These are phyloP conservation scores for Aureobasidium sp. DNA, from an alignment of 2,329 filamentous ascomycete species.

Conservation along the genomic window DNA sequence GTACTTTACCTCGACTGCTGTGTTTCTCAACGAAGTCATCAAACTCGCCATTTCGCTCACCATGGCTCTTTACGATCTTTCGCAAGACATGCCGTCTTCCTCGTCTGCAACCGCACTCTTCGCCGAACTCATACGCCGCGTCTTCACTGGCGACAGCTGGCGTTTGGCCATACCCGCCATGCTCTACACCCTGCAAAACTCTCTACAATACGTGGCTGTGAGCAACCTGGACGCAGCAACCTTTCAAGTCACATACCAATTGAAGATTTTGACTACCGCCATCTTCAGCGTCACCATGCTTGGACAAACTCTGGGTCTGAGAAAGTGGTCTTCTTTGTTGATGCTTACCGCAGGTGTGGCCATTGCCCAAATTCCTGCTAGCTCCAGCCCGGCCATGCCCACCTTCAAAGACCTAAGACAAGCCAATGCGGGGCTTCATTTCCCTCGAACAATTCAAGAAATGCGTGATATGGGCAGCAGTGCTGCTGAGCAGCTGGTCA, in stretches of 20 bases:
- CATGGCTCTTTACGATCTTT: constrained; percentile 81
- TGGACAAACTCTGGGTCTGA: constrained; percentile 57
- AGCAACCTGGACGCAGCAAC: constrained; percentile 87
- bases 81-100: constrained; percentile 64
- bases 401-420: constrained; percentile 54
- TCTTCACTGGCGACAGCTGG: constrained; percentile 90
- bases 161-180: constrained; percentile 83
- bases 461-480: constrained; percentile 55
- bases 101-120: constrained; percentile 75
- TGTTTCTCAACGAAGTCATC: constrained; percentile 86
- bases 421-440: constrained; percentile 49
- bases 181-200: constrained; percentile 86
- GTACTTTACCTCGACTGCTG: constrained; percentile 88
- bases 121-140: constrained; percentile 65
- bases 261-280: constrained; percentile 88
- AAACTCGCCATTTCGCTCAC: constrained; percentile 82
- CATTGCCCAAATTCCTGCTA: constrained; percentile 69
- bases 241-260: constrained; percentile 87
- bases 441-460: constrained; percentile 71
- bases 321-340: constrained; percentile 73
- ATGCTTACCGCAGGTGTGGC: constrained; percentile 74
- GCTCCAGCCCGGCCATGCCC: constrained; percentile 44
- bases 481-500: constrained; percentile 43
- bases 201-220: constrained; percentile 85
- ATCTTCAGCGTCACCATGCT: constrained; percentile 77